Evolutionary conservation across 495 filamentous ascomycete genomes (phyloP), one percentile per base, ranked within the genome.

Genomic region (Lophiostoma macrostomum): DNA sequence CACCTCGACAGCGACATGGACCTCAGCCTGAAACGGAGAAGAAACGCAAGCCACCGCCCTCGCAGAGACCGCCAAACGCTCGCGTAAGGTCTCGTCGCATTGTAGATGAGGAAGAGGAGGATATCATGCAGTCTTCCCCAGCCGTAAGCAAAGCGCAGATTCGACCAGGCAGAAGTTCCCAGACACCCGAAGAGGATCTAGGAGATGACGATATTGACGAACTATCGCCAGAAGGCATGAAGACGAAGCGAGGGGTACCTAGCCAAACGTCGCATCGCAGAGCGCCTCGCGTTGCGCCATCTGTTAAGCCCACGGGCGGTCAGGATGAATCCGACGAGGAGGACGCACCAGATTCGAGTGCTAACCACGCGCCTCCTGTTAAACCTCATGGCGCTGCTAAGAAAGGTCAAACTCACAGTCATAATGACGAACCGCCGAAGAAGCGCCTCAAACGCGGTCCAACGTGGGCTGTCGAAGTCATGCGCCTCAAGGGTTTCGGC

Each of bases 401-500:
- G 32, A 48, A 53, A 14, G 38, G 13, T 6, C 47, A 24, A 11
- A 24, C 23, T 3, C 30, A 56, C 8, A 25, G 6, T 12, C 2
- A 35, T 16, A 50, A 28, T 30, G 22, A 38, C 18, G 27, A 58
- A 27, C 54, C 46, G 5, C 40, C 41, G 8, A 45, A 23, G 28
- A 59, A 59, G 41, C 45, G 39, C 16, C 56, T 25, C n/a, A 53
- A 48, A 31, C 47, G 31, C 18, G 49, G 48, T 16, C 31, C 49
- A 5, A 39, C 24, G 14, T 28, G 53, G 14, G 14, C 20, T 1
- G 53, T 59, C 24, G 22, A 27, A 1, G 46, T 53, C 23, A 46
- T 59, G 48, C 56, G 56, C 18, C 11, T 59, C 19, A 52, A 52
- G n/a, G 54, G 46, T 12, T 34, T 18, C 23, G 34, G 20, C 12